phyloP scores from a whole-genome alignment of 2,329 filamentous ascomycete species.

The Apiospora koreana region DNA sequence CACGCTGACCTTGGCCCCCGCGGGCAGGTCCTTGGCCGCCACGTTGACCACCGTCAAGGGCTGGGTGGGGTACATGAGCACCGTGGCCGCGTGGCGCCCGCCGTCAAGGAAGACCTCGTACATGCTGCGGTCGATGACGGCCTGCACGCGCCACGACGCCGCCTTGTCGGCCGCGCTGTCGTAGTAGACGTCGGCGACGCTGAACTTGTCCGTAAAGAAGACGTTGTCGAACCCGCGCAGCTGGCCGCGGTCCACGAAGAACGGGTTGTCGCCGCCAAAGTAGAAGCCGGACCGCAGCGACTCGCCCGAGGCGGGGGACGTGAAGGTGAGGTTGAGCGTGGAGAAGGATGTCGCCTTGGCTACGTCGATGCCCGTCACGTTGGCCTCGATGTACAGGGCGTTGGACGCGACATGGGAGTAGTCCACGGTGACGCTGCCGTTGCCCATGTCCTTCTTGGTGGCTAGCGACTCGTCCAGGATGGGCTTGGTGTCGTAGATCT shows the following conservation, averaged over 20 bases:
- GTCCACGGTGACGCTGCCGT: slow-evolving; percentile 49
- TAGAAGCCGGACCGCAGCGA: slow-evolving; percentile 50
- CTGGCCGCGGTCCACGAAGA: slow-evolving; percentile 52
- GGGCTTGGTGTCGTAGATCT: slow-evolving; percentile 49
- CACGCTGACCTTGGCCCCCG: slow-evolving; percentile 36
- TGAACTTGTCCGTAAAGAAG: slow-evolving; percentile 58
- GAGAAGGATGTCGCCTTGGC: slow-evolving; percentile 23
- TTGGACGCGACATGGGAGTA: slow-evolving; percentile 51
- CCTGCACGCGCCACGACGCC: slow-evolving; percentile 37
- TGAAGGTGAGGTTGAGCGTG: slow-evolving; percentile 54
- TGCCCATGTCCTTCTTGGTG: slow-evolving; percentile 43
- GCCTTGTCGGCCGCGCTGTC: slow-evolving; percentile 10
- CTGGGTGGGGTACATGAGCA: slow-evolving; percentile 50
- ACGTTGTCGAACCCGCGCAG: slow-evolving; percentile 52
- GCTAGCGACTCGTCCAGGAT: slow-evolving; percentile 48
- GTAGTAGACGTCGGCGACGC: slow-evolving; percentile 29
- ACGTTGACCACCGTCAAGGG: slow-evolving; percentile 40
- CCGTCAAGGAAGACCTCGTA: slow-evolving; percentile 57
- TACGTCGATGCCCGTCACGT: slow-evolving; percentile 39
- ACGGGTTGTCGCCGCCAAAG: slow-evolving; percentile 48
- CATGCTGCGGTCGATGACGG: slow-evolving; percentile 55
- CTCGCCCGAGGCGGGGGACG: slow-evolving; percentile 49
- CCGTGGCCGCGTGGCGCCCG: slow-evolving; percentile 50
- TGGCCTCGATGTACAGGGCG: slow-evolving; percentile 55
- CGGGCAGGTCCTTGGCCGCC: slow-evolving; percentile 33